Conservation (phyloP, 805 yeast species). For the Yarrowia sp. region DNA sequence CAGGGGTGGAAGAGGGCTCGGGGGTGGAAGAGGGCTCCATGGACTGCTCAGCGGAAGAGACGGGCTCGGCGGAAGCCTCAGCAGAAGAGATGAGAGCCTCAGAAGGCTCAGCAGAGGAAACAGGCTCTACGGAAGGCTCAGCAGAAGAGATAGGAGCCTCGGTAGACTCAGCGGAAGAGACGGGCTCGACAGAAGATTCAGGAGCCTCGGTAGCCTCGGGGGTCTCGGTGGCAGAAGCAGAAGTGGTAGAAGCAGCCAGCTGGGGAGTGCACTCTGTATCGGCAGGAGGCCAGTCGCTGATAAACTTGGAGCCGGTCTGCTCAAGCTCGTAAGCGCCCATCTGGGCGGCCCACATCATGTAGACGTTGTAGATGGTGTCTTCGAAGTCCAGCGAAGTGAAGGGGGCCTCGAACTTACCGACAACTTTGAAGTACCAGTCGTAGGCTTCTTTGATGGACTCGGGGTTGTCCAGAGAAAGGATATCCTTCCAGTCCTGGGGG, state of each 20-base stretch:
- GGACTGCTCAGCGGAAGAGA: too few species aligned
- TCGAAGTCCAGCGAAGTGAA: background rate
- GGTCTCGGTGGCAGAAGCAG: background rate
- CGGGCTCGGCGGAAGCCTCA: too few species aligned
- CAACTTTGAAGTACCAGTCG: background rate
- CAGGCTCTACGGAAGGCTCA: background rate
- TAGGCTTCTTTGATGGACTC: conserved; percentile 1
- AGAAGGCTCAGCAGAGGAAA: too few species aligned
- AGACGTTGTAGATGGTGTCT: background rate
- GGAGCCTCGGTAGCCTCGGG: background rate
- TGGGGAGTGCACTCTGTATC: background rate
- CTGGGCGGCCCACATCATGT: conserved; percentile 14
- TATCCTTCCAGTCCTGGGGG: background rate
- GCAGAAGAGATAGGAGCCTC: too few species aligned
- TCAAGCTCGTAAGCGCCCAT: conserved; percentile 1
- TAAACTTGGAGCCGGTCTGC: background rate
- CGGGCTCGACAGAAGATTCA: background rate
- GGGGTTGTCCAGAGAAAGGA: background rate
- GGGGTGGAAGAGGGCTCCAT: too few species aligned
- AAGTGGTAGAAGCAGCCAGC: background rate
- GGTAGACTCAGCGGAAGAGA: too few species aligned
- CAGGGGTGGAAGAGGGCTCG: too few species aligned
- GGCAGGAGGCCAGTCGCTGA: background rate
- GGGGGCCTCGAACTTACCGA: background rate
- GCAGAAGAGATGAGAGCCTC: too few species aligned